These are phyloP conservation scores for Phaeosphaeria sp. DNA, from an alignment of 2,329 filamentous ascomycete species.

Conservation along the genomic window DNA sequence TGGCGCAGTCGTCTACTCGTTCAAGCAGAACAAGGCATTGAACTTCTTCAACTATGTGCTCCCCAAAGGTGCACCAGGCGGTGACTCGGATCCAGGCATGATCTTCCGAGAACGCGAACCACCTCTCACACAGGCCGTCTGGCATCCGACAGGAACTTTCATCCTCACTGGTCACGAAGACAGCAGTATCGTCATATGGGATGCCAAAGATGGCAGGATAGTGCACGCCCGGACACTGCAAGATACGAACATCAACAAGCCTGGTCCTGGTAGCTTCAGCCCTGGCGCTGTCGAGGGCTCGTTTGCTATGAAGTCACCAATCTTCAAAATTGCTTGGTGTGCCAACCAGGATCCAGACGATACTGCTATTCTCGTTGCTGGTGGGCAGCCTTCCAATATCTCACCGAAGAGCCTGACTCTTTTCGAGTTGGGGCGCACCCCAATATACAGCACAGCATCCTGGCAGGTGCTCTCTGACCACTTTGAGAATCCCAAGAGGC, in stretches of 20 bases:
- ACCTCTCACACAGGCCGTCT: constrained; percentile 80
- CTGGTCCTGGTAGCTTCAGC: constrained; percentile 56
- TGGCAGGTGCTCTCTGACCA: constrained; percentile 85
- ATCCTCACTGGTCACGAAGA: constrained; percentile 88
- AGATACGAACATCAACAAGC: constrained; percentile 75
- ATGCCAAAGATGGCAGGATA: constrained; percentile 84
- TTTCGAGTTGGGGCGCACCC: constrained; percentile 86
- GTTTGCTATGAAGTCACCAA: constrained; percentile 72
- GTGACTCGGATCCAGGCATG: constrained; percentile 68
- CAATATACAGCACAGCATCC: constrained; percentile 87
- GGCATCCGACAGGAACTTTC: constrained; percentile 95
- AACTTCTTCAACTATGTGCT: constrained; percentile 86
- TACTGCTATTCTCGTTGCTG: constrained; percentile 85
- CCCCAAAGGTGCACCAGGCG: constrained; percentile 83
- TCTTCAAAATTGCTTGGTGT: constrained; percentile 86
- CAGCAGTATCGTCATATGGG: constrained; percentile 92
- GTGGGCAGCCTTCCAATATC: constrained; percentile 73
- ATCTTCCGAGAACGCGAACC: constrained; percentile 72
- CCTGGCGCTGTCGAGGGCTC: constrained; percentile 56
- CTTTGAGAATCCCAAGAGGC: constrained; percentile 76
- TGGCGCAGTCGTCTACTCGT: constrained; percentile 88
- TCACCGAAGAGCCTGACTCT: constrained; percentile 82
- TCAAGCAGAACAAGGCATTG: constrained; percentile 84
- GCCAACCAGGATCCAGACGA: constrained; percentile 94
- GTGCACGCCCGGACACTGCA: constrained; percentile 83